Percentiles rank a stretch among this genome's conserved stretches.
These are phyloP conservation scores for Teratosphaeria viscida DNA, from an alignment of 2,329 filamentous ascomycete species.

Conservation along the genomic window DNA sequence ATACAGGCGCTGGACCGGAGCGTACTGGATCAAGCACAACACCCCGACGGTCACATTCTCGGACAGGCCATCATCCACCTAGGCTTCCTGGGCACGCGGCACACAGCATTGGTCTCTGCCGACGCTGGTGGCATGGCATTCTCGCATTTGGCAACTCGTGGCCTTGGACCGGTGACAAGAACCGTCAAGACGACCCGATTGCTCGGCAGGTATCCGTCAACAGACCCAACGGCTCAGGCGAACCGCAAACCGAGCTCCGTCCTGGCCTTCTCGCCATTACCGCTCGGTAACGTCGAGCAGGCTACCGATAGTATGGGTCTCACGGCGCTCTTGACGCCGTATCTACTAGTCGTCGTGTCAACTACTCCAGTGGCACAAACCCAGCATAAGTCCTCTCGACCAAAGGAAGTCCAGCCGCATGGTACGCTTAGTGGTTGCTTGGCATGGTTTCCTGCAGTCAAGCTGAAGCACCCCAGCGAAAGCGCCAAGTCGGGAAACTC, in stretches of 20 bases:
- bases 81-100: constrained; percentile 87
- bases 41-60: constrained; percentile 70
- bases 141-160: constrained; percentile 86
- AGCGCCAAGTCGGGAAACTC: constrained; percentile 55
- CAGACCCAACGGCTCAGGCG: constrained; percentile 51
- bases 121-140: constrained; percentile 97
- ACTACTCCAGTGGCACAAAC: constrained; percentile 94
- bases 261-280: constrained; percentile 78
- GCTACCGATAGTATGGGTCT: constrained; percentile 78
- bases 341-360: constrained; percentile 90
- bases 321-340: constrained; percentile 91
- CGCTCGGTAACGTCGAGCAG: constrained; percentile 87
- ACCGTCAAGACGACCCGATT: constrained; percentile 84
- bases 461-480: constrained; percentile 56
- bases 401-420: constrained; percentile 83
- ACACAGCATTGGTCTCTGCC: constrained; percentile 89
- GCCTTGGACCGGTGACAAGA: constrained; percentile 74
- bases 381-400: constrained; percentile 83
- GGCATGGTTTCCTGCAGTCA: constrained; percentile 95
- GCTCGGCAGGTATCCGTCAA: constrained; percentile 77
- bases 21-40: constrained; percentile 52
- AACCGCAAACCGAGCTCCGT: constrained; percentile 86
- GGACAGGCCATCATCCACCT: constrained; percentile 74
- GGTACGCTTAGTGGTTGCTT: constrained; percentile 87
- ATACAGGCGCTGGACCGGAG: constrained; percentile 64